Evolutionary conservation across 2,329 filamentous ascomycete species (phyloP).

Genomic region (Penicillium digitatum): DNA sequence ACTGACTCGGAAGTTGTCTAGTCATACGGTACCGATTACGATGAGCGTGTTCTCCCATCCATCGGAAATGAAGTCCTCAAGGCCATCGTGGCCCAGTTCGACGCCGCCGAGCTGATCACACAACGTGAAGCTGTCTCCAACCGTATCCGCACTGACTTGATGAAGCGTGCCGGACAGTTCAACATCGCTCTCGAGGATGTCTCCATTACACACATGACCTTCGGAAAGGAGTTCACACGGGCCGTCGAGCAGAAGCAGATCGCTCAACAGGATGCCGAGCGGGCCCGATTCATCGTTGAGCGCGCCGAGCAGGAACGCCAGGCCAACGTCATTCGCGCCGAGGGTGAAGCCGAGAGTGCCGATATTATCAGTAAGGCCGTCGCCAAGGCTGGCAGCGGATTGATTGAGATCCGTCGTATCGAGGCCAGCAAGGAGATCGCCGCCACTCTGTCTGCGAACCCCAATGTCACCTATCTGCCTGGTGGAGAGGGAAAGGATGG

Average conservation of each 20-base stretch:
- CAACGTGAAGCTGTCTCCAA: conserved; percentile 96
- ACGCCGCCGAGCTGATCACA: conserved; percentile 96
- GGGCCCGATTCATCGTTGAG: conserved; percentile 96
- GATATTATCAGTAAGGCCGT: conserved; percentile 94
- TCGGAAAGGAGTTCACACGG: conserved; percentile 97
- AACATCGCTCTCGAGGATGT: conserved; percentile 99
- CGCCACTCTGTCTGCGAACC: conserved; percentile 79
- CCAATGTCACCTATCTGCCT: conserved; percentile 93
- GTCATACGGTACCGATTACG: conserved; percentile 97
- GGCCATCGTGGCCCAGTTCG: conserved; percentile 97
- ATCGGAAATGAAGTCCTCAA: conserved; percentile 99
- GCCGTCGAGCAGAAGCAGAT: conserved; percentile 99
- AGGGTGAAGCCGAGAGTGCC: conserved; percentile 95
- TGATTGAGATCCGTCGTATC: conserved; percentile 94
- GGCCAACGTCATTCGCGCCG: conserved; percentile 95
- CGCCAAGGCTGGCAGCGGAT: conserved; percentile 84
- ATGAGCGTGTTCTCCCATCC: conserved; percentile 94
- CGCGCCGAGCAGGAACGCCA: conserved; percentile 98
- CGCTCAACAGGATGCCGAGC: conserved; percentile 96
- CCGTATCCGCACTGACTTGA: conserved; percentile 86
- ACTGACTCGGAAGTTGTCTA: conserved; percentile 39
- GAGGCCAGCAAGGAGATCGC: conserved; percentile 97
- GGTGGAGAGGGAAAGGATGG: conserved; percentile 58
- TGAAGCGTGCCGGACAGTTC: conserved; percentile 91
- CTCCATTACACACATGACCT: conserved; percentile 99